A percentile compares a stretch with the other conserved stretches of the same genome.
phyloP scores from a whole-genome alignment of 2,329 filamentous ascomycete genomes.

The Shiraia sp. region DNA sequence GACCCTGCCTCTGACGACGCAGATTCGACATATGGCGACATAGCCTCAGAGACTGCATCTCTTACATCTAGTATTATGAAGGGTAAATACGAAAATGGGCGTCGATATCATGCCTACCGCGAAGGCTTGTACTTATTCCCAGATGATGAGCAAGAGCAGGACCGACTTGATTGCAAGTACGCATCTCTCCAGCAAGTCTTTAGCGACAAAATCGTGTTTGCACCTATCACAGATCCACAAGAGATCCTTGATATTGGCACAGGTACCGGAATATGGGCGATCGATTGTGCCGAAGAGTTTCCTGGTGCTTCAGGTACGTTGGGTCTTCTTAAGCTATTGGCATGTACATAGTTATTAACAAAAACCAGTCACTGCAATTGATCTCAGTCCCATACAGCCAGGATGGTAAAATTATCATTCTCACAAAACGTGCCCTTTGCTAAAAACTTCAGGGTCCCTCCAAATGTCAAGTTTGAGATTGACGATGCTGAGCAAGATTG shows the following conservation, averaged over 20 bases:
- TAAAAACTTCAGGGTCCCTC: conserved; percentile 20
- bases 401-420: conserved; percentile 17
- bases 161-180: conserved; percentile 27
- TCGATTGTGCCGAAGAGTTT: conserved; percentile 37
- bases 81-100: conserved; percentile 34
- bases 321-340: too few species aligned
- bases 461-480: conserved; percentile 33
- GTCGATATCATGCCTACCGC: conserved; percentile 28
- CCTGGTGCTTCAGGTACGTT: conserved; percentile 14
- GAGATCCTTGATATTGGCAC: conserved; percentile 37
- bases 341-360: background rate
- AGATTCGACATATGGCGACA: conserved; percentile 26
- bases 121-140: conserved; percentile 27
- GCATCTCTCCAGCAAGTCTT: conserved; percentile 27
- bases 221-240: conserved; percentile 30
- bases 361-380: conserved; percentile 28
- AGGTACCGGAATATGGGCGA: conserved; percentile 41
- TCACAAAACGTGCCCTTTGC: background rate
- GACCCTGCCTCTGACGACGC: conserved; percentile 10
- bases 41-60: conserved; percentile 30
- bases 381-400: conserved; percentile 42
- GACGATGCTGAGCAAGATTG: conserved; percentile 35
- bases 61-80: conserved; percentile 30
- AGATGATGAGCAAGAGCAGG: conserved; percentile 31
- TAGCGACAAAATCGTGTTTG: conserved; percentile 32